These are phyloP conservation scores for Podospora comata DNA, from an alignment of 495 filamentous ascomycete genomes.

Conservation along the genomic window DNA sequence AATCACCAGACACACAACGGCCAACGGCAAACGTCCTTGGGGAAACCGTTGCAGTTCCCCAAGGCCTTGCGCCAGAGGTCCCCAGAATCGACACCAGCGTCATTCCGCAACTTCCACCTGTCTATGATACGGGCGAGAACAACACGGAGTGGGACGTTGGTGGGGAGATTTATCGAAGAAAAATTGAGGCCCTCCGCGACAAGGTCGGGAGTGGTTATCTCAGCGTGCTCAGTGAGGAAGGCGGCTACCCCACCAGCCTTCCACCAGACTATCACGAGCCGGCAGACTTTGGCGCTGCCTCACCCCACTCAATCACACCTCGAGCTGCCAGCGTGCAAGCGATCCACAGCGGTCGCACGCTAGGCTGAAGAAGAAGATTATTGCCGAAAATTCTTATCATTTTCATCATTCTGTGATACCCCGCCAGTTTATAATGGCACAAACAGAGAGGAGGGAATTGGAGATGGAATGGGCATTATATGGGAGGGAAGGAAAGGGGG, in stretches of 20 bases:
- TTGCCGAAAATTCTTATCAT: not conserved
- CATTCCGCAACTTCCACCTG: conserved; percentile 40
- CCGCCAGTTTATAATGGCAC: conserved; percentile 20
- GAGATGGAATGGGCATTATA: not conserved
- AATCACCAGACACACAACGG: conserved; percentile 34
- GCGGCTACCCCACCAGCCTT: conserved; percentile 47
- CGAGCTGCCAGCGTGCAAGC: conserved; percentile 48
- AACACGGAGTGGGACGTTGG: conserved; percentile 62
- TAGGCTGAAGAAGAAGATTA: conserved; percentile 32
- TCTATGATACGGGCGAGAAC: conserved; percentile 38
- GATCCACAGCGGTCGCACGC: conserved; percentile 49
- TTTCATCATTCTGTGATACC: conserved; percentile 23
- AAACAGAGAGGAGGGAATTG: not conserved
- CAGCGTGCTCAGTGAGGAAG: conserved; percentile 76
- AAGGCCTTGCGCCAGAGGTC: conserved; percentile 36
- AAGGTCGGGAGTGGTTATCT: conserved; percentile 84
- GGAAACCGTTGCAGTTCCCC: conserved; percentile 31
- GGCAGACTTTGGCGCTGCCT: conserved; percentile 41
- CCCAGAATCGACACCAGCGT: conserved; percentile 48
- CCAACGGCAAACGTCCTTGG: conserved; percentile 21
- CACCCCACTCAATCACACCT: conserved; percentile 39
- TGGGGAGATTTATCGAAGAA: conserved; percentile 76
- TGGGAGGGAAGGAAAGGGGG: not conserved
- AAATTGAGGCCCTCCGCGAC: conserved; percentile 77
- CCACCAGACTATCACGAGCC: conserved; percentile 33